Base-by-base conservation (phyloP, 805 yeast species). In the Limtongia smithiae region DNA sequence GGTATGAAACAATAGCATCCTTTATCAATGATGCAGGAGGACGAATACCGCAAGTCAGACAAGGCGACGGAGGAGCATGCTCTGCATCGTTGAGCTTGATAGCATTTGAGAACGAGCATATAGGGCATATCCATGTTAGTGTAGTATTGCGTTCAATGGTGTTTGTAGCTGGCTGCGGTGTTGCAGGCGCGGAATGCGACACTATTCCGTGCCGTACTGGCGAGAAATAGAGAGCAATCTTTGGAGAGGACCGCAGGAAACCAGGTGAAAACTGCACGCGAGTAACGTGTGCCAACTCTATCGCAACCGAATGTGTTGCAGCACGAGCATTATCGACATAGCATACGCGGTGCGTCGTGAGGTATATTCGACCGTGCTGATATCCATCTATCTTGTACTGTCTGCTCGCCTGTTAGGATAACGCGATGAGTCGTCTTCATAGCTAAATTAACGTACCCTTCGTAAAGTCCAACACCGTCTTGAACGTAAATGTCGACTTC, bases 61-160 rank as follows among this genome's bases (percentile, higher is more conserved):
- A 84, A 0, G 62, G 58, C 0, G 83, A 9, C 9, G 6, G 82
- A 7, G 61, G 63, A 8, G 62, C 57, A 0, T 55, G 42, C 12
- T 60, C 64, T 27, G 53, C 63, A 35, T 66, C 62, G 12, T 64
- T 65, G 7, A 63, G 57, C 6, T 65, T 62, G 2, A 77, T 57
- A 9, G 64, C 66, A 61, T 88, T 87, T 22, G 81, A 72, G 62
- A 73, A 85, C n/a, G 80, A 79, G 66, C 98, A 91, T 2, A 93
- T 90, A n/a, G 84, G 83, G 65, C 98, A 91, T 1, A 76, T 75
- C 98, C 98, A 91, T 27, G 73, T 69, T 15, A 63, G 52, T 12
- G 25, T 40, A 21, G 37, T 46, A 31, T 21, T 37, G 27, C 33
- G 17, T 40, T 42, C 28, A 25, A 25, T 25, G 28, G 28, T 7